Conservation (phyloP, 345 rosid species). For the Moricandia arvensis region DNA sequence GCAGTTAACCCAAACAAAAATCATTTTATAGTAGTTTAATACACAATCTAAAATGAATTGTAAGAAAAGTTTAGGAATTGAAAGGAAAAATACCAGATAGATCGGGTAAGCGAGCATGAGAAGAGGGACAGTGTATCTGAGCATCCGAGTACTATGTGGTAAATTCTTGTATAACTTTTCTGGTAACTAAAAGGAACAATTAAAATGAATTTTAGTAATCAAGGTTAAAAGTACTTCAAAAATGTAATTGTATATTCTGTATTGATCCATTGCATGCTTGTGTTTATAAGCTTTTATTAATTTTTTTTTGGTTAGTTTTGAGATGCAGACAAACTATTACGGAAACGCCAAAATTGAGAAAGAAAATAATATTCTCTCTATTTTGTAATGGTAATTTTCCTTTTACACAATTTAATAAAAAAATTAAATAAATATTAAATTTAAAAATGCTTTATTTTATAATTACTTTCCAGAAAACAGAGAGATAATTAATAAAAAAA, state of each 20-base stretch:
- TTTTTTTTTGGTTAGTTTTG: too few relatives aligned
- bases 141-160: conserved; percentile 36
- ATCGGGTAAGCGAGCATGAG: conserved; percentile 68
- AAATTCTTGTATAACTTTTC: conserved; percentile 54
- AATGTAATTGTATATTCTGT: not conserved
- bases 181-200: conserved; percentile 45
- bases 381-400: too few relatives aligned
- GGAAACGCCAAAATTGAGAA: too few relatives aligned
- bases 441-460: too few relatives aligned
- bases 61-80: not conserved
- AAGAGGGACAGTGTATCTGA: conserved; percentile 64
- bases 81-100: conserved; percentile 50
- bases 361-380: too few relatives aligned
- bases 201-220: not conserved
- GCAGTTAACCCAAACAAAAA: not conserved
- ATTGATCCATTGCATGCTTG: conserved; percentile 3
- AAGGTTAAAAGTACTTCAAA: not conserved
- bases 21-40: not conserved
- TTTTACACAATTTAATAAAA: too few relatives aligned
- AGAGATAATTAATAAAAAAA: too few relatives aligned
- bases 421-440: too few relatives aligned
- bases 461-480: too few relatives aligned
- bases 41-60: not conserved
- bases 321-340: too few relatives aligned
- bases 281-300: too few relatives aligned